phyloP scores from a whole-genome alignment of 495 filamentous ascomycete species.

The Penicillium chermesinum region DNA sequence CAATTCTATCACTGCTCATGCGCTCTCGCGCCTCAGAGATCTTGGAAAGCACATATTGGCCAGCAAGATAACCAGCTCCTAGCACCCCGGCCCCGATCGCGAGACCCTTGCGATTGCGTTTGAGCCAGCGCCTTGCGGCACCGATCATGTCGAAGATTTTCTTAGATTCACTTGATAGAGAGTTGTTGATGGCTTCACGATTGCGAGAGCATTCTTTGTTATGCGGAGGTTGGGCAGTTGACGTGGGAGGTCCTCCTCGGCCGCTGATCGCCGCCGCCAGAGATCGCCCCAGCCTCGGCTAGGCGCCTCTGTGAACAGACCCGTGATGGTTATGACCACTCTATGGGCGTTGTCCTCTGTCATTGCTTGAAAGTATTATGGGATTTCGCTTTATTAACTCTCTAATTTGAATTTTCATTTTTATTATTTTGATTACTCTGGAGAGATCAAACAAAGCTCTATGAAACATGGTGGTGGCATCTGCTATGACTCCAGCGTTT shows the following conservation, averaged over 20 bases:
- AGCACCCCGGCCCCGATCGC: constrained; percentile 81
- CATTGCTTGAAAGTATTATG: constrained; percentile 4
- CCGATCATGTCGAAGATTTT: constrained; percentile 60
- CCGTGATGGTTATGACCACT: neutral
- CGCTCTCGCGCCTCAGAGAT: constrained; percentile 88
- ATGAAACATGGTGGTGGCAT: too few relatives aligned
- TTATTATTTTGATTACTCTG: too few relatives aligned
- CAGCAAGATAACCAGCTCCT: constrained; percentile 86
- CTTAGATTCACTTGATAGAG: constrained; percentile 4
- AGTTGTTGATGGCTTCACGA: neutral
- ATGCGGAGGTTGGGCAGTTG: constrained; percentile 9
- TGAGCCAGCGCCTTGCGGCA: constrained; percentile 79
- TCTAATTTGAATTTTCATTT: too few relatives aligned
- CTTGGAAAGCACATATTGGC: constrained; percentile 86
- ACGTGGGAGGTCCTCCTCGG: constrained; percentile 15
- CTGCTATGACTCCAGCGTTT: too few relatives aligned
- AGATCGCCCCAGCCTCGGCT: constrained; percentile 33
- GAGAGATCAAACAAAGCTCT: too few relatives aligned
- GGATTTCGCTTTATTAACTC: too few relatives aligned
- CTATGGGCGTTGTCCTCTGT: neutral
- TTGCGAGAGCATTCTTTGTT: neutral
- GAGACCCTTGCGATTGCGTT: constrained; percentile 84
- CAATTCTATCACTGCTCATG: constrained; percentile 91
- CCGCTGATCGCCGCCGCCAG: constrained; percentile 14
- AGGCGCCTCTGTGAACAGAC: constrained; percentile 10